Conservation (phyloP, 441 rosid species). For the Macaranga tanarius region DNA sequence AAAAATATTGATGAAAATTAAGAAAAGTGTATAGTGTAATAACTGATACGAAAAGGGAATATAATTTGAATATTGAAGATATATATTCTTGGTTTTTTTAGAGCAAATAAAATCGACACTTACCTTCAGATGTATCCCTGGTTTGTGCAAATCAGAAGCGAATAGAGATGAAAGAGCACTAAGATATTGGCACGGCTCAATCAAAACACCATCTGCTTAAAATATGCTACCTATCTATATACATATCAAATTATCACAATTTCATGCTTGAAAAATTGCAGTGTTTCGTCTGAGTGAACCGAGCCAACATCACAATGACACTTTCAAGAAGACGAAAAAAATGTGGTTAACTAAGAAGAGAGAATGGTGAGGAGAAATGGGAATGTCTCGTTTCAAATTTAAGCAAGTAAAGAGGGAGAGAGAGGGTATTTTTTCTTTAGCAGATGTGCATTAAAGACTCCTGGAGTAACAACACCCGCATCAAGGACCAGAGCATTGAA, state of each 20-base stretch:
- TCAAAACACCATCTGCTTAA: conserved; percentile 26
- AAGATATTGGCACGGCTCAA: conserved; percentile 64
- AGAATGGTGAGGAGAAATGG: conserved; percentile 17
- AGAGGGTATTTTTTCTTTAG: neutral
- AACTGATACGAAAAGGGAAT: too few species aligned
- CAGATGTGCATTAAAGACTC: conserved; percentile 40
- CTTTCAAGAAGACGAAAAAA: conserved; percentile 37
- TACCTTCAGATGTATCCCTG: neutral
- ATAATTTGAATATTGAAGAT: too few species aligned
- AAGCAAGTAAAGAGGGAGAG: conserved; percentile 17
- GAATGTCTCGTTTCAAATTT: conserved; percentile 28
- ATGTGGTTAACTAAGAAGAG: neutral
- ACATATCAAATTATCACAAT: too few species aligned
- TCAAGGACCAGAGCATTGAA: conserved; percentile 39
- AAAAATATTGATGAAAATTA: too few species aligned
- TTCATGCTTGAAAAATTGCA: neutral
- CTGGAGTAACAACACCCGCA: conserved; percentile 30
- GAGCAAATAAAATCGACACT: neutral
- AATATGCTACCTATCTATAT: too few species aligned
- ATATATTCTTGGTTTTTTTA: too few species aligned
- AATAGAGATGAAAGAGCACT: conserved; percentile 34
- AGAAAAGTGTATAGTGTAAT: too few species aligned
- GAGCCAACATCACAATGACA: conserved; percentile 70
- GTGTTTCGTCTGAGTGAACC: conserved; percentile 66
- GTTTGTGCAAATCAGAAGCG: neutral